phyloP scores from a whole-genome alignment of 2,329 filamentous ascomycete species.

The Colletotrichum horii region DNA sequence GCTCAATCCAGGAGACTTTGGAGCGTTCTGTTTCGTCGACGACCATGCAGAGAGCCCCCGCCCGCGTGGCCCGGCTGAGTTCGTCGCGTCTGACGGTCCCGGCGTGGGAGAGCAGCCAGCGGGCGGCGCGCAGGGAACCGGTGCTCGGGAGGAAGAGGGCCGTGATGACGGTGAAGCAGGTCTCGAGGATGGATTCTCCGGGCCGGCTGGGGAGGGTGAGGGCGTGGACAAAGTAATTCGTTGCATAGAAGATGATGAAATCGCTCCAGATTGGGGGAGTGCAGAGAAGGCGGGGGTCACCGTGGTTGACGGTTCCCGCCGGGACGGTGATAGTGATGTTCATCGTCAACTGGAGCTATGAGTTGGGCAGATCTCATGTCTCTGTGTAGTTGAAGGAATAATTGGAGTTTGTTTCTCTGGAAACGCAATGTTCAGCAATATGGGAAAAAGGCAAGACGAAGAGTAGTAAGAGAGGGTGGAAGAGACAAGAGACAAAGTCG shows the following conservation, averaged over 20 bases:
- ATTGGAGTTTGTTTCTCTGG: not conserved
- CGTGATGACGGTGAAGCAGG: constrained; percentile 9
- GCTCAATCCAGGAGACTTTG: constrained; percentile 14
- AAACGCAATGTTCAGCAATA: not conserved
- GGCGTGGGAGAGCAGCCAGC: constrained; percentile 9
- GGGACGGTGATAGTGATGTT: constrained; percentile 16
- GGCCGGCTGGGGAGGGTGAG: constrained; percentile 25
- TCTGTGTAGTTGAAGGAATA: not conserved
- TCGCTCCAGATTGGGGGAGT: constrained; percentile 23
- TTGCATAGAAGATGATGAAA: constrained; percentile 27
- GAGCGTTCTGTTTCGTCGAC: constrained; percentile 14
- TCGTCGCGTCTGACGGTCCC: constrained; percentile 17
- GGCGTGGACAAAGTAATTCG: constrained; percentile 30
- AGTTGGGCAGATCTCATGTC: not conserved
- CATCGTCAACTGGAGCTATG: not conserved
- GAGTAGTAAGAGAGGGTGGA: not conserved
- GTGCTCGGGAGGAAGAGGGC: constrained; percentile 22
- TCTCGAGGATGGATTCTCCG: constrained; percentile 20
- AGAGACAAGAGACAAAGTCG: not conserved
- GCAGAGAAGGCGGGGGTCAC: constrained; percentile 26
- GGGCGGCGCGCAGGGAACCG: constrained; percentile 21
- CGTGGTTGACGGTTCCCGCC: constrained; percentile 10
- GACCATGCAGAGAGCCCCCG: constrained; percentile 28
- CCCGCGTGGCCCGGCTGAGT: constrained; percentile 18
- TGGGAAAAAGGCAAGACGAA: not conserved